Evolutionary conservation across 805 yeast species (phyloP).

Genomic region (Ogataea methanolica): DNA sequence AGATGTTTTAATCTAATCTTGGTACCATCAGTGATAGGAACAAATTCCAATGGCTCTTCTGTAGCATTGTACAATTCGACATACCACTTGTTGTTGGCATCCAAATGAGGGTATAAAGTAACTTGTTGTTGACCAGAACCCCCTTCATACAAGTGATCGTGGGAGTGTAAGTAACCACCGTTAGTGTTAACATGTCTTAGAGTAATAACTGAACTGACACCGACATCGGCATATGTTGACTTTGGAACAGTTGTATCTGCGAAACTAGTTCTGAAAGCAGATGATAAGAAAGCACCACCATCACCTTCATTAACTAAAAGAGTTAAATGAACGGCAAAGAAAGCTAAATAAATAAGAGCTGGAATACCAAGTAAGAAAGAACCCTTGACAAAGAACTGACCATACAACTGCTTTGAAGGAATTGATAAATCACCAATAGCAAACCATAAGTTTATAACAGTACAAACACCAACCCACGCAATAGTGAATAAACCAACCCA

Average conservation of each 20-base stretch:
- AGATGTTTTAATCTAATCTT: conserved; percentile 65
- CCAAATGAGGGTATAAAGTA: conserved; percentile 76
- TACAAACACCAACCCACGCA: conserved; percentile 68
- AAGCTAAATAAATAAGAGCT: conserved; percentile 44
- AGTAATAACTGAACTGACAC: conserved; percentile 64
- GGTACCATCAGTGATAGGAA: conserved; percentile 61
- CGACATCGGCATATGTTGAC: conserved; percentile 60
- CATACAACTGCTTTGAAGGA: conserved; percentile 37
- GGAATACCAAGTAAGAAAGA: conserved; percentile 56
- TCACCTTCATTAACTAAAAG: conserved; percentile 59
- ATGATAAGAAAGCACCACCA: conserved; percentile 66
- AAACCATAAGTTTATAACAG: conserved; percentile 64
- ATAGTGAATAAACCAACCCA: conserved; percentile 85
- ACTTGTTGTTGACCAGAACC: conserved; percentile 85
- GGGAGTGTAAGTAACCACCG: conserved; percentile 86
- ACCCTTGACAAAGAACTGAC: conserved; percentile 50
- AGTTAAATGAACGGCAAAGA: conserved; percentile 62
- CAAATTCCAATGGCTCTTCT: conserved; percentile 52
- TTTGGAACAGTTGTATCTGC: conserved; percentile 57
- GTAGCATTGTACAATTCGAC: conserved; percentile 64
- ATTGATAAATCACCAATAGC: conserved; percentile 64
- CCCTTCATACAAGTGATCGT: conserved; percentile 61
- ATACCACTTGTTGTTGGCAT: conserved; percentile 67
- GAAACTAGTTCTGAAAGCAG: conserved; percentile 66
- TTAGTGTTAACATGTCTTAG: conserved; percentile 64